phyloP scores from a whole-genome alignment of 2,329 filamentous ascomycete species.

The Chrysosporium keratinophilum region DNA sequence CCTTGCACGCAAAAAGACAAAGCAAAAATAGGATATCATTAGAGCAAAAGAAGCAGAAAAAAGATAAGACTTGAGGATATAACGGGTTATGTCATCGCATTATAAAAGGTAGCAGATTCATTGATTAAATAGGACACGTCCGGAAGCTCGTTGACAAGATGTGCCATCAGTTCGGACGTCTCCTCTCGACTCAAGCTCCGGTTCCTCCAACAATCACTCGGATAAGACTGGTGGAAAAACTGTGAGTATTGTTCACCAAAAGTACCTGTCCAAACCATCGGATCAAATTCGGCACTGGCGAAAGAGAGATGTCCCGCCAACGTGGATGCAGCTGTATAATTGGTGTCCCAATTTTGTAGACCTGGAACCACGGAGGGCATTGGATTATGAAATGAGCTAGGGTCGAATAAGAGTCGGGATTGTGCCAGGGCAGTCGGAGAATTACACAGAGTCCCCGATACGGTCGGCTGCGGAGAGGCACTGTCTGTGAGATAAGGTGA shows the following conservation, averaged over 20 bases:
- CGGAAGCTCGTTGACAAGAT: conserved; percentile 53
- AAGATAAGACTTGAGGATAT: not conserved
- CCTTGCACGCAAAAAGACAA: not conserved
- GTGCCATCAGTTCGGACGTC: conserved; percentile 71
- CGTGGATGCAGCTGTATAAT: conserved; percentile 31
- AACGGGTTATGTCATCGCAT: conserved; percentile 19
- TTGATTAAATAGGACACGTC: conserved; percentile 35
- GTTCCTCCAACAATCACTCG: conserved; percentile 44
- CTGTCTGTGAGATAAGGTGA: not conserved
- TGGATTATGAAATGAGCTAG: conserved; percentile 31
- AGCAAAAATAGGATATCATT: not conserved
- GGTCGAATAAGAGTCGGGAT: conserved; percentile 24
- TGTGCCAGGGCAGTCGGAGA: not conserved
- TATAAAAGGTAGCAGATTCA: conserved; percentile 36
- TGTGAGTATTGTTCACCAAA: conserved; percentile 40
- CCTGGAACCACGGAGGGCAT: conserved; percentile 34
- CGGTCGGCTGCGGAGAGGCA: conserved; percentile 13
- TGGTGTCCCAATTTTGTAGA: conserved; percentile 34
- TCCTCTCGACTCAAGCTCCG: conserved; percentile 66
- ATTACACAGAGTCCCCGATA: conserved; percentile 18
- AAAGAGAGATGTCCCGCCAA: conserved; percentile 29
- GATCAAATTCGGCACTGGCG: conserved; percentile 27
- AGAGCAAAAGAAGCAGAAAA: not conserved
- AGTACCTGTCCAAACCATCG: conserved; percentile 34
- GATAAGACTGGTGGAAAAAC: conserved; percentile 39